Base-by-base conservation (phyloP, 805 yeast species). In the Wilhelminamyces savonicus region DNA sequence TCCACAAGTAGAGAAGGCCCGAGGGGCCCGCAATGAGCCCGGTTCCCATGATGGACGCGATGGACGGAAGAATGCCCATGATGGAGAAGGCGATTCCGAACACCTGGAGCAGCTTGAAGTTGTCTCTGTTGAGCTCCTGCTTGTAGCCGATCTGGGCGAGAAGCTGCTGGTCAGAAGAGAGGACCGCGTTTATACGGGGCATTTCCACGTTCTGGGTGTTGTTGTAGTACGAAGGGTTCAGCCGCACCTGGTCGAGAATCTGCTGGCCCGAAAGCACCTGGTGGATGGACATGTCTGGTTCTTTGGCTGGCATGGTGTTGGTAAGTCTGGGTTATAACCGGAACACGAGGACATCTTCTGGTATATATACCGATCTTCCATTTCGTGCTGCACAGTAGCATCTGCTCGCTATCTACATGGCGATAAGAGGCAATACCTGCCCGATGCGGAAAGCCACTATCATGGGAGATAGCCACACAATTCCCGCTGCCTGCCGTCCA, bases 1-100 rank as follows among this genome's bases (percentile, higher is more conserved):
- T 52, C 88, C 90, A 82, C 27, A 84, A 82, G 88, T 88, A 81
- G 3, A 78, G 62, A 33, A 77, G 63, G 4, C 79, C 75, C 7
- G 69, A 75, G 0, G 83, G 76, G 4, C 87, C 87, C 0, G 80
- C 75, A 19, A 70, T 53, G 10, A 80, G 57, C 13, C 80, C 79
- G 27, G 64, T 61, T 7, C 60, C 60, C 19, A 78, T 46, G 18
- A 69, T 63, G 3, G 83, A 71, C 0, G 82, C 71, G 29, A 78
- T 74, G 9, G 80, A 71, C 0, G 83, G 83, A 24, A 79, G 56
- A 27, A 80, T 53, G 7, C 85, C 82, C 85, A 81, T 79, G 48
- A 81, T 78, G 13, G 78, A 69, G 46, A 77, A 79, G 3, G 85
- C 82, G 33, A 79, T 74, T 32, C 83, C 84, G 47, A 80, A 80